Evolutionary conservation across 495 filamentous ascomycete genomes (phyloP).

Genomic region (Margaritispora aquatica): DNA sequence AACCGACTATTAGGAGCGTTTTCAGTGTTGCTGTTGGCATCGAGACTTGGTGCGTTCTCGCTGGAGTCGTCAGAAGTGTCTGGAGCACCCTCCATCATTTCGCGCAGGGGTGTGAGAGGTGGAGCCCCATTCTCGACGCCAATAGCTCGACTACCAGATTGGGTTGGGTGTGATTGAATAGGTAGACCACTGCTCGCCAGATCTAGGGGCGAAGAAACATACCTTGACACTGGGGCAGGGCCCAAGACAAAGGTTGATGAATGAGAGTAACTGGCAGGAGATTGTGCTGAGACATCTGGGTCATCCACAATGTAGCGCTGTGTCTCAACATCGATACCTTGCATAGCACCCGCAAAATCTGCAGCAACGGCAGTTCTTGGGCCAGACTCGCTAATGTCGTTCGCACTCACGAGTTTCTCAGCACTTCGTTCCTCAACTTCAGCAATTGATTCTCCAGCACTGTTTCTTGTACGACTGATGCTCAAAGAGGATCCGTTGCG

Average conservation of each 20-base stretch:
- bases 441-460: slow-evolving; percentile 27
- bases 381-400: slow-evolving; percentile 3
- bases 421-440: slow-evolving; percentile 27
- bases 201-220: not conserved
- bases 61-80: slow-evolving; percentile 31
- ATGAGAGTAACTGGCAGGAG: not conserved
- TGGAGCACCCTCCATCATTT: slow-evolving; percentile 29
- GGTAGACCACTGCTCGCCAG: not conserved
- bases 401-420: slow-evolving; percentile 12
- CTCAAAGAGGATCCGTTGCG: slow-evolving; percentile 17
- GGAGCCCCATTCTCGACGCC: slow-evolving; percentile 22
- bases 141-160: not conserved
- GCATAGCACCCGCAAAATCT: slow-evolving; percentile 19
- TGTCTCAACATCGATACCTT: slow-evolving; percentile 19
- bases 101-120: slow-evolving; percentile 29
- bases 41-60: slow-evolving; percentile 11
- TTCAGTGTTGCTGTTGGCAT: slow-evolving; percentile 10
- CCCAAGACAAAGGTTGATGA: slow-evolving; percentile 10
- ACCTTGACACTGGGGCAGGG: slow-evolving; percentile 13
- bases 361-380: slow-evolving; percentile 13
- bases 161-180: not conserved
- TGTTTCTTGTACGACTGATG: slow-evolving; percentile 21
- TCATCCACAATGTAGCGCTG: not conserved
- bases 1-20: slow-evolving; percentile 5
- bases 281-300: not conserved